These are phyloP conservation scores for Monosporascus sp. DNA, from an alignment of 2,329 filamentous ascomycete genomes.

Conservation along the genomic window DNA sequence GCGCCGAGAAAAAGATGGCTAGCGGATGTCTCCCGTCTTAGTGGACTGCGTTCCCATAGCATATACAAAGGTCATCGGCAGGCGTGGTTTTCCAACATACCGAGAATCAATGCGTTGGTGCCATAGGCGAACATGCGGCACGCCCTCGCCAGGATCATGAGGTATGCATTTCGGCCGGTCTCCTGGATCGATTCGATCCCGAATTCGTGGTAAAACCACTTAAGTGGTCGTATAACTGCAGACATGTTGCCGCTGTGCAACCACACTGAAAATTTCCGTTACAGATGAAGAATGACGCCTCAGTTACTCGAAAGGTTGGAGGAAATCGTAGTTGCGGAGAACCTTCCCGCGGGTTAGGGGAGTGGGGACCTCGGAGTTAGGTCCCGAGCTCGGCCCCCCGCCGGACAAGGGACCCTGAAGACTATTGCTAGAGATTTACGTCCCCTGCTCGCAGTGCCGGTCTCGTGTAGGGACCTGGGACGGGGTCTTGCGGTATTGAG, in stretches of 20 bases:
- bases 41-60: neutral
- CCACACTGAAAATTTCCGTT: neutral
- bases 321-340: neutral
- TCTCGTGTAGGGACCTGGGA: no score
- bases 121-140: conserved; percentile 61
- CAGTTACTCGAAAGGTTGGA: neutral
- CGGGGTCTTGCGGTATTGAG: no score
- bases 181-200: conserved; percentile 40
- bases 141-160: conserved; percentile 47
- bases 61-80: no score
- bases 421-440: no score
- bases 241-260: conserved; percentile 12
- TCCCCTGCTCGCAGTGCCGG: no score
- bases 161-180: conserved; percentile 44
- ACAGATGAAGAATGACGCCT: neutral
- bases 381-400: neutral
- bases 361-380: neutral
- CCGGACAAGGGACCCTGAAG: no score
- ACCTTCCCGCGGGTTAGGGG: neutral
- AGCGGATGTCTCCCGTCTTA: neutral
- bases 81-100: conserved; percentile 8
- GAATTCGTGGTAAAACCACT: conserved; percentile 39
- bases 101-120: conserved; percentile 53
- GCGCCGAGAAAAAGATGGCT: conserved; percentile 51
- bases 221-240: conserved; percentile 11